Conservation (phyloP, 2,329 filamentous ascomycete genomes). For the Arthroderma uncinatum region DNA sequence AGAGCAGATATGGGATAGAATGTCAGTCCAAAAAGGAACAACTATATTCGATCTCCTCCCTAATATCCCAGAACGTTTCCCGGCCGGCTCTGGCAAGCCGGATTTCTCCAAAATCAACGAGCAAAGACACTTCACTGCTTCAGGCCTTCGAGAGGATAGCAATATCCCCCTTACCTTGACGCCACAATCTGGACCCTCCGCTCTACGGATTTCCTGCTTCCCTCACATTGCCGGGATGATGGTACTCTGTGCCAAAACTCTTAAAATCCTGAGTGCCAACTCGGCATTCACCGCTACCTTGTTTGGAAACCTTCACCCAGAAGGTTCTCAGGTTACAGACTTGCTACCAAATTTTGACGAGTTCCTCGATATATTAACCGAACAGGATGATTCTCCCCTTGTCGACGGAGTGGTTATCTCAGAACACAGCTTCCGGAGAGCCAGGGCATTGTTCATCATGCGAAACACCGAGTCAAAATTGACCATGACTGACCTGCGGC, state of each 20-base stretch:
- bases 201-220: conserved; percentile 81
- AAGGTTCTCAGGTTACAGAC: conserved; percentile 66
- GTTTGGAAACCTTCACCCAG: conserved; percentile 76
- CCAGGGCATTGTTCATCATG: conserved; percentile 70
- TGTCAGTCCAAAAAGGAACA: conserved; percentile 54
- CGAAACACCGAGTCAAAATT: conserved; percentile 73
- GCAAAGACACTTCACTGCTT: conserved; percentile 72
- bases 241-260: conserved; percentile 66
- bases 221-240: conserved; percentile 96
- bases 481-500: conserved; percentile 65
- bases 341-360: conserved; percentile 81
- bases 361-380: conserved; percentile 66
- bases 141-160: conserved; percentile 46
- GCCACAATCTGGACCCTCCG: conserved; percentile 55
- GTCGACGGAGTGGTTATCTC: conserved; percentile 93
- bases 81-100: conserved; percentile 55
- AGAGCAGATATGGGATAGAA: conserved; percentile 75
- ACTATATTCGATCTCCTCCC: conserved; percentile 72
- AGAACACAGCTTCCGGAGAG: conserved; percentile 88
- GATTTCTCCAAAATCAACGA: conserved; percentile 66
- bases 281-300: conserved; percentile 85
- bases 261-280: conserved; percentile 84
- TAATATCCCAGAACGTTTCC: conserved; percentile 61
- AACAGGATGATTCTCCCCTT: conserved; percentile 74
- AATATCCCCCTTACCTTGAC: conserved; percentile 78